Evolutionary conservation across 257 asterid species (phyloP).

Genomic region (Paulownia fortunei): DNA sequence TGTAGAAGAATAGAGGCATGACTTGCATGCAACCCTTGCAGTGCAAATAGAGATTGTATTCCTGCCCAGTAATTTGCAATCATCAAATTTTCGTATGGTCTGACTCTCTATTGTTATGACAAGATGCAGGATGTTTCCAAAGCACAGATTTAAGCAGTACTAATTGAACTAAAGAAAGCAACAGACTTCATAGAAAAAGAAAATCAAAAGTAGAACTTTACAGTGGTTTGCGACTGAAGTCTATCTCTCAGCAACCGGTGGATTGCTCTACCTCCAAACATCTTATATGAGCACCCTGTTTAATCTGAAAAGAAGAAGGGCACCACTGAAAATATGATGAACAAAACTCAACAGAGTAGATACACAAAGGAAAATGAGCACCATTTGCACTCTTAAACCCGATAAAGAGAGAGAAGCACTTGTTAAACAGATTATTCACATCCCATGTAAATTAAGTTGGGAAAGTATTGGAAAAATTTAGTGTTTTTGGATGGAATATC

Average conservation of each 20-base stretch:
- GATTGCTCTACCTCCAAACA: conserved; percentile 62
- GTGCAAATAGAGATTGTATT: background rate
- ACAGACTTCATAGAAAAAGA: conserved; percentile 8
- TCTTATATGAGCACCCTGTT: conserved; percentile 45
- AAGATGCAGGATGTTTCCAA: background rate
- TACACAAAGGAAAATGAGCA: background rate
- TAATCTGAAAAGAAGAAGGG: conserved; percentile 17
- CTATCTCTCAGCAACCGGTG: conserved; percentile 53
- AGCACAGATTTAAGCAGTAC: background rate
- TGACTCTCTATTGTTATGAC: background rate
- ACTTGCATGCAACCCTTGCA: conserved; percentile 1
- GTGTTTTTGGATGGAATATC: background rate
- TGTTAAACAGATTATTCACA: background rate
- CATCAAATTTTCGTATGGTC: background rate
- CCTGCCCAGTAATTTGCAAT: background rate
- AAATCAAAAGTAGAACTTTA: conserved; percentile 26
- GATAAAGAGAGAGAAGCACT: background rate
- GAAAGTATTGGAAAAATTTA: background rate
- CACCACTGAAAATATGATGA: conserved; percentile 11
- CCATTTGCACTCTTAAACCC: background rate
- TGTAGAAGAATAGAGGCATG: background rate
- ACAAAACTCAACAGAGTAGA: background rate
- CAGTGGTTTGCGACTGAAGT: conserved; percentile 50
- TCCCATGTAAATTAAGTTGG: background rate
- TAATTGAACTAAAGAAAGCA: background rate